A percentile compares a stretch with the other conserved stretches of the same genome.
phyloP scores from a whole-genome alignment of 768 basidiomycete species.

The Pleurotus sapidus region DNA sequence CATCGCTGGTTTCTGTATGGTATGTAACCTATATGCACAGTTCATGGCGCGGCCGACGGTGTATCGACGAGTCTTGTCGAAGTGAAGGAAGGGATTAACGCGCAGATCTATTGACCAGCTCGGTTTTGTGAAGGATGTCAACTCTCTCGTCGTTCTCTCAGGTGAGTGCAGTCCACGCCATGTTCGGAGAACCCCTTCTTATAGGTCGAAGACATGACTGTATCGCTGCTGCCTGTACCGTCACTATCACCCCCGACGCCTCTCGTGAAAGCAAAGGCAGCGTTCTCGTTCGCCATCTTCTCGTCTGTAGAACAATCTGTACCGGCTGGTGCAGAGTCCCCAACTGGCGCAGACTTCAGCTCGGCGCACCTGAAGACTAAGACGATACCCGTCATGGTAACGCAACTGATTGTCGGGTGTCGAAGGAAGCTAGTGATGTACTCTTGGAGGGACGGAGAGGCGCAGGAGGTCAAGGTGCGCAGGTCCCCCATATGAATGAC shows the following conservation, averaged over 20 bases:
- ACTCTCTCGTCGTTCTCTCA: conserved; percentile 80
- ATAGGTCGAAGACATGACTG: conserved; percentile 55
- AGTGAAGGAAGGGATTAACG: conserved; percentile 61
- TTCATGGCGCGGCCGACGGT: no score
- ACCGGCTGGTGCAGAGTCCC: conserved; percentile 19
- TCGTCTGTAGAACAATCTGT: conserved; percentile 51
- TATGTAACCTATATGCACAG: no score
- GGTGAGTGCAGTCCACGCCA: conserved; percentile 43
- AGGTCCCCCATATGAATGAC: background rate
- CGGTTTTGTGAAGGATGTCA: conserved; percentile 80
- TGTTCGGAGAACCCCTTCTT: background rate
- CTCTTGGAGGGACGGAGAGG: conserved; percentile 82
- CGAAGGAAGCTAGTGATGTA: conserved; percentile 82
- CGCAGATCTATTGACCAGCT: conserved; percentile 84
- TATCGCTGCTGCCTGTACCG: conserved; percentile 77
- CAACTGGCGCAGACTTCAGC: conserved; percentile 25
- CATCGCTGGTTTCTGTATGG: no score
- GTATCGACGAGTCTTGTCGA: conserved; percentile 45
- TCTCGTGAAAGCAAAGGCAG: conserved; percentile 74
- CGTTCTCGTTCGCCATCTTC: conserved; percentile 79
- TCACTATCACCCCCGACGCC: conserved; percentile 67
- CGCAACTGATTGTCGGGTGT: conserved; percentile 82
- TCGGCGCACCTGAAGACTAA: conserved; percentile 22
- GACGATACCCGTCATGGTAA: conserved; percentile 65
- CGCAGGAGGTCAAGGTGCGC: conserved; percentile 66